These are phyloP conservation scores for Fusarium armeniacum DNA, from an alignment of 2,329 filamentous ascomycete species.

Conservation along the genomic window DNA sequence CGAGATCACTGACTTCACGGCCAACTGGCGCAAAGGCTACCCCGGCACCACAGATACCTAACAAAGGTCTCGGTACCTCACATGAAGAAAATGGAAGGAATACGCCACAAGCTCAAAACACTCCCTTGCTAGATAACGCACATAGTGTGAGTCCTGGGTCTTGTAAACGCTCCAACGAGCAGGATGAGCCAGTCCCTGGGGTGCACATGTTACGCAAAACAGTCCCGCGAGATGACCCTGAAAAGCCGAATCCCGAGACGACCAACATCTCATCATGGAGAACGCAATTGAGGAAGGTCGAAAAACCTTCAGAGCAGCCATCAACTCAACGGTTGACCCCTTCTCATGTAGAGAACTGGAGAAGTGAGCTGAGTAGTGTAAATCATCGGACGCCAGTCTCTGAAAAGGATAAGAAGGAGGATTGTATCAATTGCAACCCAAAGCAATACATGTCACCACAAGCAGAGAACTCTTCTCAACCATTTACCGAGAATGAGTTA, in stretches of 20 bases:
- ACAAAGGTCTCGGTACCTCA: constrained; percentile 1
- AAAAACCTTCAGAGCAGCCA: constrained; percentile 36
- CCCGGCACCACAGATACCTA: constrained; percentile 3
- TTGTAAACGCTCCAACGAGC: background rate
- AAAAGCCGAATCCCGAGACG: constrained; percentile 13
- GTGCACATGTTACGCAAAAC: constrained; percentile 24
- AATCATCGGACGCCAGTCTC: constrained; percentile 28
- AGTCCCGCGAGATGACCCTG: constrained; percentile 8
- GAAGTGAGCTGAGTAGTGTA: constrained; percentile 44
- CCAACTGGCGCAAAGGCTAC: background rate
- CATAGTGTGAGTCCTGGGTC: background rate
- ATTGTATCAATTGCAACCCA: constrained; percentile 45
- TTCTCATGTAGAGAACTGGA: constrained; percentile 41
- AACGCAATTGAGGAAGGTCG: constrained; percentile 46
- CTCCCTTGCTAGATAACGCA: background rate
- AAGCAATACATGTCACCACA: constrained; percentile 35
- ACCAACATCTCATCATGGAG: constrained; percentile 43
- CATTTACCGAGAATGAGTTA: constrained; percentile 13
- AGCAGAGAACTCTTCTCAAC: constrained; percentile 4
- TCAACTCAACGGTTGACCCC: constrained; percentile 27
- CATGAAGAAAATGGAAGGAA: constrained; percentile 3
- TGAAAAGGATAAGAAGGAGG: constrained; percentile 31
- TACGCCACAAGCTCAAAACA: constrained; percentile 9
- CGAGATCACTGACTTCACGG: constrained; percentile 3
- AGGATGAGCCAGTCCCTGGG: constrained; percentile 10